Conservation (phyloP, 495 filamentous ascomycete genomes). For the Echria macrotheca region DNA sequence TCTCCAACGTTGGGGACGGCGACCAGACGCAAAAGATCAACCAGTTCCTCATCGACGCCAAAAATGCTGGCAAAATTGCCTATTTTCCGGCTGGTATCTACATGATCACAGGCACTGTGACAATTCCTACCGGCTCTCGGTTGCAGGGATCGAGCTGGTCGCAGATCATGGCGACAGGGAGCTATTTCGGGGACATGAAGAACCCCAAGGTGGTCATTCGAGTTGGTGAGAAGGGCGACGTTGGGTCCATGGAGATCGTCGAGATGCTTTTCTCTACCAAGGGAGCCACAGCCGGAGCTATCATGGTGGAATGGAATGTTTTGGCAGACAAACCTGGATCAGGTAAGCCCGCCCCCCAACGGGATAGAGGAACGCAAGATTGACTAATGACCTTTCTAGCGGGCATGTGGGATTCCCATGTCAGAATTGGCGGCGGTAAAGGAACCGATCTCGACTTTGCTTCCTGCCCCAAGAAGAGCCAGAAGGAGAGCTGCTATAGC, state of each 20-base stretch:
- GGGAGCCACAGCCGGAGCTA: constrained; percentile 70
- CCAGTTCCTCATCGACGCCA: constrained; percentile 32
- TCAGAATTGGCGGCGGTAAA: constrained; percentile 24
- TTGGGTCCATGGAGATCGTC: constrained; percentile 72
- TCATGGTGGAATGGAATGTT: constrained; percentile 86
- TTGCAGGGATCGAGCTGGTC: not conserved
- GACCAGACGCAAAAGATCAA: constrained; percentile 18
- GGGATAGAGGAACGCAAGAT: not conserved
- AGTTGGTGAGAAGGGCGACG: constrained; percentile 39
- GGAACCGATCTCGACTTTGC: constrained; percentile 62
- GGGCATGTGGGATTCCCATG: constrained; percentile 9
- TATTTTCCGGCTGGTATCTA: not conserved
- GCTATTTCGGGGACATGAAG: constrained; percentile 53
- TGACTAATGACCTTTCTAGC: not conserved
- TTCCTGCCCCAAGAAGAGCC: constrained; percentile 44
- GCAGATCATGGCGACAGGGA: not conserved
- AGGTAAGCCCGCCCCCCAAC: not conserved
- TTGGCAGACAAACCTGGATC: not conserved
- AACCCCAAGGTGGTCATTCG: constrained; percentile 64
- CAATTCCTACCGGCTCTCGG: not conserved
- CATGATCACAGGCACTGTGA: not conserved
- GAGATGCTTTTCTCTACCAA: constrained; percentile 72
- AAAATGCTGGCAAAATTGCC: not conserved
- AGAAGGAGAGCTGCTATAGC: constrained; percentile 39
- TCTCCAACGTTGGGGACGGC: constrained; percentile 28